Evolutionary conservation across 1,284 basidiomycete genomes (phyloP), one percentile per base, ranked within the genome.

Genomic region (Boletus calvinii): DNA sequence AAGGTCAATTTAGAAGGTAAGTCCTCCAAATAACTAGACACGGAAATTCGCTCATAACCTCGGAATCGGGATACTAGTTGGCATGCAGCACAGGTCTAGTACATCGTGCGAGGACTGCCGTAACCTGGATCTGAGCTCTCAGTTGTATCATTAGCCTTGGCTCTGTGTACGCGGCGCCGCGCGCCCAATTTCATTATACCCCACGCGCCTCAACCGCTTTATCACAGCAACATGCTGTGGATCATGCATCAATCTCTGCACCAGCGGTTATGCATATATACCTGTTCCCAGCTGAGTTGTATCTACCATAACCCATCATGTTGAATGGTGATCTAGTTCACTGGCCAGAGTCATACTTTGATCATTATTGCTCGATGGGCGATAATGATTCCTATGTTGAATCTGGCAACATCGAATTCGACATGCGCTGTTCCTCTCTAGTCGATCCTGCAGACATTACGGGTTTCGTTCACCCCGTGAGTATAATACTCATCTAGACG

Each of bases 151-250:
- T 13, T 30, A 13, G 18, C 32, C 29, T 8, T 11, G 12, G 37
- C 13, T 24, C 29, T 47, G 34, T 40, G 31, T 15, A n/a, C n/a
- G n/a, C n/a, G n/a, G n/a, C n/a, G n/a, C n/a, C n/a, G 22, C 34
- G 51, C 45, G 54, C 45, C 30, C 22, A 35, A n/a, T 18, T 32
- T 2, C 35, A 29, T 24, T 30, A 29, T 20, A 30, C 29, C 42
- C 42, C 46, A 26, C 31, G 31, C 36, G 45, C 50, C 17, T 20
- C 24, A 17, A 35, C 36, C 20, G 40, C 38, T 34, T 41, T 43
- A 9, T 46, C 45, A 68, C 67, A 66, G 63, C 59, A 66, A 56
- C 0, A 50, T 69, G 63, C 64, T 66, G 67, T 69, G 39, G 34
- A 52, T 43, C 11, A 26, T 39, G 8, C 29, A 30, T 29, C 38